Evolutionary conservation across 2,329 filamentous ascomycete species (phyloP), one percentile per base, ranked within the genome.

Genomic region (Colletotrichum magnum): DNA sequence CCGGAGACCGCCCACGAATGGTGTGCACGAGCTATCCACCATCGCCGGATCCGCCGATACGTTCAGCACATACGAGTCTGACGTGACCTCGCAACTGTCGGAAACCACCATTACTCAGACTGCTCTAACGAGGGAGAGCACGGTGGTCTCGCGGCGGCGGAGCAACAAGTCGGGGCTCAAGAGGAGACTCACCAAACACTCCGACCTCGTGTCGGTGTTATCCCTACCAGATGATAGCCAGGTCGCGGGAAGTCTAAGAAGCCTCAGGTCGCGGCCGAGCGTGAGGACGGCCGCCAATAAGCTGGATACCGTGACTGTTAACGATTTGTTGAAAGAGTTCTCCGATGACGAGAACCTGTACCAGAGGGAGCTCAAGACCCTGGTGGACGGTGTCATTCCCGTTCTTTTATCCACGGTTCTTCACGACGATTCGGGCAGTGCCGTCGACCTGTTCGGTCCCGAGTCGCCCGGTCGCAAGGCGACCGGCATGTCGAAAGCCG

Each of bases 341-440:
- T 85, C 89, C 12, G 88, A 92, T 5, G 96, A 98, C 74, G 96
- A 99, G 79, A 84, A 88, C 52, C 92, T 96, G 73, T 99, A 98
- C 77, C 92, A 92, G 80, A 89, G 95, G 63, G 96, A 99, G 80
- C 86, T 99, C 39, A 94, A 94, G 77, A 98, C 96, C 0, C 82
- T 99, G 39, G 95, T 98, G 7, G 95, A 97, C 74, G 96, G 96
- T 64, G 95, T 99, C 24, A 93, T 99, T 64, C 96, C 96, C 0
- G 95, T 98, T 2, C 87, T 99, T 2, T 83, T 99, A 59, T 94
- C 92, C 10, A 94, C 94, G 72, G 93, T 97, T 9, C 87, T 98
- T 13, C 92, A 93, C 69, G 90, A 90, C 1, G 88, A 90, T 71
- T 88, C 88, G 6, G 87, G 87, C 15, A 85, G 90, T 56, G 87